Percentiles rank a stretch among this genome's conserved stretches.
These are phyloP conservation scores for Dipteronia dyeriana DNA, from an alignment of 345 rosid species.

Conservation along the genomic window DNA sequence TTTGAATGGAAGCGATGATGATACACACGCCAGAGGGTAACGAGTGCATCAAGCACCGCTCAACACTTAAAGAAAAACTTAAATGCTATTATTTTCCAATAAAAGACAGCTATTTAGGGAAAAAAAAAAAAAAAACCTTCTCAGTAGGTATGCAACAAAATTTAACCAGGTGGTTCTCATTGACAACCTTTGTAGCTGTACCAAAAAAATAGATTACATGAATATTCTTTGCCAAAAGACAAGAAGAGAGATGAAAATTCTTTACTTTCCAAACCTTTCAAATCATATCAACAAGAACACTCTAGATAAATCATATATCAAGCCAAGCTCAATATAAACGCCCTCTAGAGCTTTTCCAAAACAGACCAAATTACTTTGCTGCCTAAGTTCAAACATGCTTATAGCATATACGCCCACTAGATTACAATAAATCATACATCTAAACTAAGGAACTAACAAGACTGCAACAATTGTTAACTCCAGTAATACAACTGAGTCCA, in stretches of 20 bases:
- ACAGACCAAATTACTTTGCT: not conserved
- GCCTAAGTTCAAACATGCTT: not conserved
- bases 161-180: not conserved
- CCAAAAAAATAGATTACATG: not conserved
- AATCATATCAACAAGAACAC: not conserved
- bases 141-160: not conserved
- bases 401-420: not conserved
- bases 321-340: not conserved
- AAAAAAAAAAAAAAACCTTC: no score
- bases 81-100: not conserved
- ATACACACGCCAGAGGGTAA: no score
- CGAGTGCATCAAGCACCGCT: no score
- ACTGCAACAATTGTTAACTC: not conserved
- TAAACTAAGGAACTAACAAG: not conserved
- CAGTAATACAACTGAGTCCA: not conserved
- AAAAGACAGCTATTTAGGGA: not conserved
- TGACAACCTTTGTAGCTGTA: not conserved
- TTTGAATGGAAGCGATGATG: no score
- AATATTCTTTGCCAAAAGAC: not conserved
- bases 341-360: not conserved
- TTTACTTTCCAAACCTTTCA: slow-evolving; percentile 13
- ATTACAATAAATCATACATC: no score
- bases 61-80: not conserved
- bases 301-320: not conserved
- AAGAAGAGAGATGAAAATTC: not conserved